Percentiles rank a stretch among this genome's conserved stretches.
These are phyloP conservation scores for Trichoderma asperellum DNA, from an alignment of 2,329 filamentous ascomycete species.

Conservation along the genomic window DNA sequence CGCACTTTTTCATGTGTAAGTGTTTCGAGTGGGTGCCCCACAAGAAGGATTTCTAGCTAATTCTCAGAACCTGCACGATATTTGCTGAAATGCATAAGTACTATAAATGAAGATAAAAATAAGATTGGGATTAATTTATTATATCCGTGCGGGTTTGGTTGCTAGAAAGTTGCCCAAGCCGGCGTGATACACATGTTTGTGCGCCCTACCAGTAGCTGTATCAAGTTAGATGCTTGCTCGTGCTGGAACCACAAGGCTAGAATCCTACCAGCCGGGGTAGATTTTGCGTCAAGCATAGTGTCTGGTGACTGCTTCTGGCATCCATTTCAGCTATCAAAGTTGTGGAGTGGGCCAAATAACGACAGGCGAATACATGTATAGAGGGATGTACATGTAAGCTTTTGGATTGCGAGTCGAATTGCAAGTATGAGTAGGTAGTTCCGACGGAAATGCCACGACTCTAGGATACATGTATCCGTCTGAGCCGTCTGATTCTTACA, in stretches of 20 bases:
- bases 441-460: background rate
- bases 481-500: background rate
- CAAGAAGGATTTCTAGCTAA: background rate
- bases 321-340: background rate
- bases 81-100: background rate
- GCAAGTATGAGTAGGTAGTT: background rate
- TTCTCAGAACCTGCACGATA: background rate
- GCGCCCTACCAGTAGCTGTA: background rate
- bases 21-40: background rate
- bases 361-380: slow-evolving; percentile 1
- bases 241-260: background rate
- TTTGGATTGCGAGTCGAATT: background rate
- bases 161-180: background rate
- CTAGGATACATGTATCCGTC: background rate
- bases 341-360: background rate
- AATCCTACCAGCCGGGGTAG: background rate
- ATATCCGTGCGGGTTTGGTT: background rate
- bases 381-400: background rate
- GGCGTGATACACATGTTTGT: background rate
- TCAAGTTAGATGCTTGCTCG: background rate
- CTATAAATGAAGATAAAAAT: background rate
- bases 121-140: background rate
- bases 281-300: background rate
- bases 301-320: background rate
- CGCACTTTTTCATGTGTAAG: background rate